Evolutionary conservation across 495 filamentous ascomycete genomes (phyloP).

Genomic region (Hypoxylon crocopeplum): DNA sequence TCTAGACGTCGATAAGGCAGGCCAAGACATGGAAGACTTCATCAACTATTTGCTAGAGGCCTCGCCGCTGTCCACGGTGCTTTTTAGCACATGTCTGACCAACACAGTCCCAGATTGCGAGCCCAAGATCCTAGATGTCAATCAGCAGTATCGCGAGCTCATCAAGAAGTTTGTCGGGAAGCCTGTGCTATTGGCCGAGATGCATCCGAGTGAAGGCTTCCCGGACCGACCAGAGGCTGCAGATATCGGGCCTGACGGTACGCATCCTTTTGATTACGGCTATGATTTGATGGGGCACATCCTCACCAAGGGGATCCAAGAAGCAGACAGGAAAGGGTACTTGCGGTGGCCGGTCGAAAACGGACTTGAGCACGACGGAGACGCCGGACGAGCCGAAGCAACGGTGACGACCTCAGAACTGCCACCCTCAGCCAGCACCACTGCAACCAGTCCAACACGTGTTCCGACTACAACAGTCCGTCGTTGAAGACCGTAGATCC

Average conservation of each 20-base stretch:
- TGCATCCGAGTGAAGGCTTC: constrained; percentile 39
- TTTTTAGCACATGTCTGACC: constrained; percentile 40
- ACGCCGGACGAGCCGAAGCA: constrained; percentile 23
- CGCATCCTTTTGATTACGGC: constrained; percentile 51
- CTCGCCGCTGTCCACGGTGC: constrained; percentile 35
- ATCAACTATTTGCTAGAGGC: constrained; percentile 36
- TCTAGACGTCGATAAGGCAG: constrained; percentile 36
- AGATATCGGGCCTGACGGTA: constrained; percentile 40
- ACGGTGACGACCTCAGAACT: constrained; percentile 19
- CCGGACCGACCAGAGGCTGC: constrained; percentile 20
- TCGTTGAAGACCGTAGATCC: not conserved
- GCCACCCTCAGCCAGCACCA: constrained; percentile 11
- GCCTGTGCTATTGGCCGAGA: constrained; percentile 38
- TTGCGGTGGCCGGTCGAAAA: constrained; percentile 43
- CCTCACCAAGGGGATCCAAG: constrained; percentile 44
- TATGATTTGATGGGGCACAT: constrained; percentile 54
- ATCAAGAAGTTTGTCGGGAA: constrained; percentile 36
- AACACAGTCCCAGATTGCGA: constrained; percentile 47
- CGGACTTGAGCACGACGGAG: constrained; percentile 40
- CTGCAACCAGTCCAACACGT: not conserved
- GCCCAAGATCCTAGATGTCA: constrained; percentile 44
- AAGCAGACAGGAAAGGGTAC: constrained; percentile 44
- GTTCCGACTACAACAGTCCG: not conserved
- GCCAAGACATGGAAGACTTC: constrained; percentile 39
- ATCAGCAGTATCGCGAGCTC: constrained; percentile 41